Conservation (phyloP, 257 asterid genomes). For the Solanum ossicruentum region DNA sequence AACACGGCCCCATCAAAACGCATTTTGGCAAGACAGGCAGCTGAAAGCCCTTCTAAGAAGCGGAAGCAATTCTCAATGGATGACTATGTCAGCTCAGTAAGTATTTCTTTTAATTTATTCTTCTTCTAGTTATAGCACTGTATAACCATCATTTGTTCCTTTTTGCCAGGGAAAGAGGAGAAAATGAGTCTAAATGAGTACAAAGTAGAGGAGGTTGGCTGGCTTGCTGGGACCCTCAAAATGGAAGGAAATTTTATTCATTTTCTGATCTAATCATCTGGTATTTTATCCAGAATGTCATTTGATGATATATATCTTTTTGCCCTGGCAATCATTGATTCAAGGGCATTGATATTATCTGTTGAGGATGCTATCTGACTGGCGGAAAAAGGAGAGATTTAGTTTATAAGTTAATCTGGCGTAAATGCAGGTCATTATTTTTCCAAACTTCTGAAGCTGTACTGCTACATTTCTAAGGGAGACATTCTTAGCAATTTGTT, state of each 20-base stretch:
- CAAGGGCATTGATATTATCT: background rate
- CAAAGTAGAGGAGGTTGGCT: background rate
- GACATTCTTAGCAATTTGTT: background rate
- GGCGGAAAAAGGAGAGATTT: background rate
- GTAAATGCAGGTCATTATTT: background rate
- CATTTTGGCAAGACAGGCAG: conserved; percentile 52
- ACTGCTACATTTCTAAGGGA: background rate
- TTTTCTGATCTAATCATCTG: background rate
- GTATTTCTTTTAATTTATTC: background rate
- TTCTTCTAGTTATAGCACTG: background rate
- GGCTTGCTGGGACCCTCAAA: background rate
- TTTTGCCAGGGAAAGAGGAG: conserved; percentile 63
- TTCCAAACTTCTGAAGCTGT: background rate
- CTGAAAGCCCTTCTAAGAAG: conserved; percentile 88
- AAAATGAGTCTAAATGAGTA: conserved; percentile 26
- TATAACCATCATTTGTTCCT: background rate
- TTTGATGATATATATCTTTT: background rate
- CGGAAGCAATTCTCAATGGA: conserved; percentile 73
- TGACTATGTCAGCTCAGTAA: conserved; percentile 66
- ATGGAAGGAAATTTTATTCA: background rate
- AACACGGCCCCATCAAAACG: conserved; percentile 61
- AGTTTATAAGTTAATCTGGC: background rate
- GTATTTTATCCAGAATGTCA: background rate
- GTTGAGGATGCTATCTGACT: background rate
- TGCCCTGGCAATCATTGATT: background rate